A percentile compares a stretch with the other conserved stretches of the same genome.
These are phyloP conservation scores for Arxiozyma slooffiae DNA, from an alignment of 1,139 yeast species.

Conservation along the genomic window DNA sequence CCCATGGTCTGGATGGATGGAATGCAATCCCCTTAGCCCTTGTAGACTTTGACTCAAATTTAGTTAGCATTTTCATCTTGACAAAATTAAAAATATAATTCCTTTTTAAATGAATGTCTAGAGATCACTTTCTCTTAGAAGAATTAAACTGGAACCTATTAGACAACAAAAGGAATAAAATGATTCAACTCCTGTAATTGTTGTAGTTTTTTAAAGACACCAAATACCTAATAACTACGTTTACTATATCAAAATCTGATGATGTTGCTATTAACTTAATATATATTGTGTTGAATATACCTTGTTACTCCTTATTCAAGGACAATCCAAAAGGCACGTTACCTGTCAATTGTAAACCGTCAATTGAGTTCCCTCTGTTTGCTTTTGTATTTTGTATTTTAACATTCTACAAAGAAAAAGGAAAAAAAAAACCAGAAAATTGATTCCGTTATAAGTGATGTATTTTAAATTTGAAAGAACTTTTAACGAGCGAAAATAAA, in stretches of 20 bases:
- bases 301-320: background rate
- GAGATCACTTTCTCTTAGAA: background rate
- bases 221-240: background rate
- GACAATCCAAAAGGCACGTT: background rate
- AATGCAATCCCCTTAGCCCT: constrained; percentile 98
- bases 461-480: no score
- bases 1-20: constrained; percentile 93
- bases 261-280: background rate
- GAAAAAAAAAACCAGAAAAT: no score
- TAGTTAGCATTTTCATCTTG: constrained; percentile 91
- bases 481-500: background rate
- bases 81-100: background rate
- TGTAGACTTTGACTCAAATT: constrained; percentile 96
- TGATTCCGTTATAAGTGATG: background rate
- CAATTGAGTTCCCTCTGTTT: background rate
- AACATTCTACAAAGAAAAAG: background rate
- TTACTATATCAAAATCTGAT: background rate
- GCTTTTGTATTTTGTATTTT: background rate
- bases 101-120: background rate
- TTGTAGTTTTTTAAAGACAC: background rate
- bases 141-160: background rate
- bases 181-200: background rate
- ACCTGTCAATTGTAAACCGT: background rate
- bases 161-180: background rate
- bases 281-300: background rate